A percentile compares a stretch with the other conserved stretches of the same genome.
Evolutionary conservation across 176 grass and related monocot genomes (phyloP).

Genomic region (Oryza officinalis): DNA sequence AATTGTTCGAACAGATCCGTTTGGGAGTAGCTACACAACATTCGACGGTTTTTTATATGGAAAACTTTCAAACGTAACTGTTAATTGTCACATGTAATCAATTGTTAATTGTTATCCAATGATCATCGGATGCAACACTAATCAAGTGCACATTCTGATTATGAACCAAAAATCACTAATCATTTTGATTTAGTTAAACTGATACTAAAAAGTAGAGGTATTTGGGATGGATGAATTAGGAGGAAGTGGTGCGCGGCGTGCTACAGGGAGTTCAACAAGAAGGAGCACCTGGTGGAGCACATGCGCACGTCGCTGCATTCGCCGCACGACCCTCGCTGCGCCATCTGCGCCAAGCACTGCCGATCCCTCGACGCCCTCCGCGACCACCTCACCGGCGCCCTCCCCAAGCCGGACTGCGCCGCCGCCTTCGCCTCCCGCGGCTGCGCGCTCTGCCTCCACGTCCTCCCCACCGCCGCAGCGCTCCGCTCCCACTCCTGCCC

Average conservation of each 20-base stretch:
- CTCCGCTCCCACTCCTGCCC: conserved; percentile 33
- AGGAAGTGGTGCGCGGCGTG: conserved; percentile 78
- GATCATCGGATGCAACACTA: no score
- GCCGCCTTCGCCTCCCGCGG: conserved; percentile 49
- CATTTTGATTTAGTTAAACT: no score
- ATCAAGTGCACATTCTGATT: neutral
- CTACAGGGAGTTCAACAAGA: conserved; percentile 83
- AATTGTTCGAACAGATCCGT: no score
- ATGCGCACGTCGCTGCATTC: conserved; percentile 78
- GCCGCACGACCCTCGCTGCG: conserved; percentile 68
- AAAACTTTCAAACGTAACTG: no score
- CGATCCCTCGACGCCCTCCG: conserved; percentile 78
- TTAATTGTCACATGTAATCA: no score
- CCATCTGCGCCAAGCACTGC: conserved; percentile 75
- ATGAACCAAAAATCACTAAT: no score
- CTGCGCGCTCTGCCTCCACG: conserved; percentile 60
- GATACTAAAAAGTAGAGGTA: no score
- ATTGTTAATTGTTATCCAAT: no score
- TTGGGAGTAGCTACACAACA: no score
- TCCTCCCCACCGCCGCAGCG: conserved; percentile 34
- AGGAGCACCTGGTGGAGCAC: conserved; percentile 89
- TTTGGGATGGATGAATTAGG: neutral
- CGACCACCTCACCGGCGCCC: conserved; percentile 77
- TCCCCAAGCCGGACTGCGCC: conserved; percentile 73
- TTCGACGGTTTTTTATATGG: no score